These are phyloP conservation scores for Ogataea thermomethanolica DNA, from an alignment of 805 yeast genomes.

Conservation along the genomic window DNA sequence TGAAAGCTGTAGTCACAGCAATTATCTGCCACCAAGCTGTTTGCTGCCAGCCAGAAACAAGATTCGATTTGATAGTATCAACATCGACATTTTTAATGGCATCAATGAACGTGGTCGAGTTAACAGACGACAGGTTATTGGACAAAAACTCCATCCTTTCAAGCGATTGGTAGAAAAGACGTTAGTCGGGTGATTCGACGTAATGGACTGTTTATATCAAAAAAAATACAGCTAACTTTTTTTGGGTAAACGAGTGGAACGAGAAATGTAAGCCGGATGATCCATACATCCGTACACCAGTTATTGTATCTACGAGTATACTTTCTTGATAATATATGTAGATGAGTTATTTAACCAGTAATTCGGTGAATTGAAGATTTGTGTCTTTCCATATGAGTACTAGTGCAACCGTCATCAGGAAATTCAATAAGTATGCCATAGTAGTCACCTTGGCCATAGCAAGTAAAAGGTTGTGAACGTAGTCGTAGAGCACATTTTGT, in stretches of 20 bases:
- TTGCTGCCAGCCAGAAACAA: slow-evolving; percentile 14
- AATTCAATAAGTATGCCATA: slow-evolving; percentile 24
- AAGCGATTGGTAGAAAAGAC: slow-evolving; percentile 1
- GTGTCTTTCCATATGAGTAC: slow-evolving; percentile 29
- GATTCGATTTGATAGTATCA: slow-evolving; percentile 2
- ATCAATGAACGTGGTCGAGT: slow-evolving; percentile 7
- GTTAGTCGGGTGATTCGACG: background rate
- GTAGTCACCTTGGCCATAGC: slow-evolving; percentile 22
- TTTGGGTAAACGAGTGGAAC: slow-evolving; percentile 9
- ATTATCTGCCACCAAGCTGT: slow-evolving; percentile 54
- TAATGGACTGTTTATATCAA: slow-evolving; percentile 7
- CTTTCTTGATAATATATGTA: no score
- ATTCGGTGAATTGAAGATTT: slow-evolving; percentile 17
- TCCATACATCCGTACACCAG: slow-evolving; percentile 4
- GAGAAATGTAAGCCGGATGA: background rate
- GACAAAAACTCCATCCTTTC: slow-evolving; percentile 20
- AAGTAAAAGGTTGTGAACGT: slow-evolving; percentile 8
- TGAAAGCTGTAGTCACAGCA: slow-evolving; percentile 43
- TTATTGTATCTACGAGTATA: no score
- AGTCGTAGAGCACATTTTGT: slow-evolving; percentile 15
- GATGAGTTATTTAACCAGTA: slow-evolving; percentile 1
- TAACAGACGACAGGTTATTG: slow-evolving; percentile 9
- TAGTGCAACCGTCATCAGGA: slow-evolving; percentile 20
- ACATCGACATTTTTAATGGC: slow-evolving; percentile 8
- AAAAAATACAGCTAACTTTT: slow-evolving; percentile 9